Evolutionary conservation across 2,329 filamentous ascomycete genomes (phyloP), one percentile per base, ranked within the genome.

Genomic region (Xylariomycetidae sp.): DNA sequence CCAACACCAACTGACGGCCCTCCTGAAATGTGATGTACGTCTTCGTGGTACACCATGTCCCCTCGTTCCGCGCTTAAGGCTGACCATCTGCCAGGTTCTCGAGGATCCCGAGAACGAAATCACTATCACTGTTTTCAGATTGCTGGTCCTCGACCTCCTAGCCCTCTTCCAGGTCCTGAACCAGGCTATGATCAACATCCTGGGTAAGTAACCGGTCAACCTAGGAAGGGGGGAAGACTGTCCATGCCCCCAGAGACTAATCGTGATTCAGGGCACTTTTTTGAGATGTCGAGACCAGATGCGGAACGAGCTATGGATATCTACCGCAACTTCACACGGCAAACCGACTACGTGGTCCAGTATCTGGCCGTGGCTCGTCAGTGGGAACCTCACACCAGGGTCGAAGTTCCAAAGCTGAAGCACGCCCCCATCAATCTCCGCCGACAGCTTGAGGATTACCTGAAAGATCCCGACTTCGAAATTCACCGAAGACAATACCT

Each of bases 91-190:
- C 25, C 53, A 89, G 87, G 79, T 96, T 32, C 76, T 97, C 55
- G 82, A 88, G 44, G 92, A 97, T 50, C 80, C 85, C 6, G 89
- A 96, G 57, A 98, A 97, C 56, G 92, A 98, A 61, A 97, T 98
- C 48, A 94, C 88, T 8, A 74, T 97, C 46, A 94, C 88, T 8
- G 89, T 94, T 17, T 98, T 97, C 57, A 79, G 92, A 38, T 70
- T 98, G 43, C 69, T 98, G 34, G 94, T 94, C 14, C 71, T 95
- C 51, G 92, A 98, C 59, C 70, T 98, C 23, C 64, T 98, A 40
- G 81, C 86, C 11, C 69, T 98, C 34, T 98, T 95, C 66, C 88
- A 94, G 53, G 87, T 92, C 29, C 83, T 96, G 64, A 98, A 98
- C 56, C 88, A 96, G 63, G 92, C 87, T 30, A 86, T 95, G 56